Evolutionary conservation across 2,329 filamentous ascomycete species (phyloP), one percentile per base, ranked within the genome.

Genomic region (Stromatinia cepivora): DNA sequence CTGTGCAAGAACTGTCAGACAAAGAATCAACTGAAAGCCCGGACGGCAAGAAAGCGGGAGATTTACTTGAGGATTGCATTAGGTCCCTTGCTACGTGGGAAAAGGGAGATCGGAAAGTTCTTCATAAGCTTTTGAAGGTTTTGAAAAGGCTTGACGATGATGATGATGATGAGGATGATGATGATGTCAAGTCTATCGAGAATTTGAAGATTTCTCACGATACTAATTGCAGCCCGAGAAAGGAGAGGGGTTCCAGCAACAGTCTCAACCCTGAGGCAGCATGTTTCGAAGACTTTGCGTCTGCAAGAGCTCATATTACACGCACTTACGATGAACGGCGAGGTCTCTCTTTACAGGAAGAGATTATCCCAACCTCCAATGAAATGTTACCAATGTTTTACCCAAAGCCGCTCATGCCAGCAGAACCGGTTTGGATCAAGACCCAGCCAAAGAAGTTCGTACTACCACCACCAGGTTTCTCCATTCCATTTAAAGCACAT

Each of bases 231-330:
- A 68, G 20, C 8, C 22, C 52, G 34, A 50, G 39, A 66, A 66
- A 42, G 34, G 28, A 56, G 31, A 66, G 11, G 6, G 25, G n/a
- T 7, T 58, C 48, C 3, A 20, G 9, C 22, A 66, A 63, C 25
- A 71, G 39, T 61, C 54, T 75, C 25, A 74, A 76, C 52, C 73
- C 75, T 48, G 50, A 68, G 45, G 75, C 73, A 11, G 71, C 71
- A 28, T 64, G 66, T 8, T 75, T 72, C 39, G 53, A 53, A 42
- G 53, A 71, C 6, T 70, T 67, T 50, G 39, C 53, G 13, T 50
- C 48, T 8, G n/a, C 67, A 15, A 71, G 70, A 57, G 65, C 64
- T 45, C 63, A 69, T 20, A 59, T 66, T 25, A 65, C 57, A 28
- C n/a, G 46, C 15, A 36, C 36, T 13, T 13, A 28, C 36, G 25